Evolutionary conservation across 1,284 basidiomycete genomes (phyloP), one percentile per base, ranked within the genome.

Genomic region (Puccinia horiana): DNA sequence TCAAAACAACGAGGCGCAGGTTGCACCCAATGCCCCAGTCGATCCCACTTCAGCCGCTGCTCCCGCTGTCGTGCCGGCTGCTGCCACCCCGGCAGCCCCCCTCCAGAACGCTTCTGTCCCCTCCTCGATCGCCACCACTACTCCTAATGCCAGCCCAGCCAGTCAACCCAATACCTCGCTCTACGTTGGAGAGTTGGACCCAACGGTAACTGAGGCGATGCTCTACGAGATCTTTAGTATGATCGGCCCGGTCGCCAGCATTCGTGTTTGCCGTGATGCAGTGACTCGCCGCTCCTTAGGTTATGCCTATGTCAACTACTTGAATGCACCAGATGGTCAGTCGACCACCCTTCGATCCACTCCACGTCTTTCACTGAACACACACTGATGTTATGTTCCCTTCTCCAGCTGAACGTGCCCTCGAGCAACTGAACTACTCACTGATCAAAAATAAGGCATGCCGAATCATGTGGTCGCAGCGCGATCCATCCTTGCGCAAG

Each of bases 381-480:
- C 29, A 37, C n/a, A 37, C 65, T 47, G 44, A 63, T 16, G 32
- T 61, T 67, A 11, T 3, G 42, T 1, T 23, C 44, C 72, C 49
- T 61, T 83, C 44, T 76, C 4, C 84, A 94, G 93, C 93, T 87
- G 97, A 99, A 90, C 95, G 96, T 87, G 96, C 97, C 84, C 91
- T 99, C 84, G 97, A 99, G 90, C 94, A 96, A 89, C 92, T 99
- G 88, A 99, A 99, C 90, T 99, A 99, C 89, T 98, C 96, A 84
- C 90, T 96, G 87, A 99, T 99, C 90, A 98, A 98, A 91, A 93
- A 93, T 88, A 94, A 95, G 86, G 93, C 97, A 84, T 99, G 97
- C 90, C 95, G 97, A 87, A 99, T 99, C 90, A 99, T 99, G 97
- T 98, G 97, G 96, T 98, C 96, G 86, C 96, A 99, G 91, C 94